phyloP scores from a whole-genome alignment of 225 moss, liverwort and hornwort species.

The Polytrichum commune region DNA sequence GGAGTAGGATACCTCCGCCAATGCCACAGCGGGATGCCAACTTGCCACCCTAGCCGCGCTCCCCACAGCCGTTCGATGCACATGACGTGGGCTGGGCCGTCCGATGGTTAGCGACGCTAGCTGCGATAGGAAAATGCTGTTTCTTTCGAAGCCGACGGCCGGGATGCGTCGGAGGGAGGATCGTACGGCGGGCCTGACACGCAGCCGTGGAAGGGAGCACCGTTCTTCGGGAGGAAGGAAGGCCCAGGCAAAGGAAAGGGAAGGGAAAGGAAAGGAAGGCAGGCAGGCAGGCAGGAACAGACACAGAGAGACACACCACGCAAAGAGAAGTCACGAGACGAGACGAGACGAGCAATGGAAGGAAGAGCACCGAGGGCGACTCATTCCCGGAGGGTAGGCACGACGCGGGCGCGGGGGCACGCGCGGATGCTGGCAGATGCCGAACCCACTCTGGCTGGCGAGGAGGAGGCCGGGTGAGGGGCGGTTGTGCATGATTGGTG shows the following conservation, averaged over 20 bases:
- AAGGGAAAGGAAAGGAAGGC: neutral
- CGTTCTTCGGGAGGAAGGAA: conserved; percentile 11
- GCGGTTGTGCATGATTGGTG: too few species aligned
- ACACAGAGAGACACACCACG: neutral
- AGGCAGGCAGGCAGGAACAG: too few species aligned
- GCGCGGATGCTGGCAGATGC: neutral
- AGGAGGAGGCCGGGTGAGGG: neutral
- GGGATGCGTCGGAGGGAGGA: conserved; percentile 1
- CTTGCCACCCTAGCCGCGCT: conserved; percentile 2
- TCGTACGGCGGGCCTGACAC: conserved; percentile 10
- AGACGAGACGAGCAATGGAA: neutral
- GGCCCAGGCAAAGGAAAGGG: neutral
- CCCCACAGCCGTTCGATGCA: conserved; percentile 7
- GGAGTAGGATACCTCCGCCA: too few species aligned
- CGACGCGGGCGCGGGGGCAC: neutral
- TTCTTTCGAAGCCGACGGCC: conserved; percentile 12
- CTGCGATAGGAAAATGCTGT: neutral
- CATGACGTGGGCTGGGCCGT: conserved; percentile 34
- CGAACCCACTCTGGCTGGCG: neutral
- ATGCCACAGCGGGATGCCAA: too few species aligned
- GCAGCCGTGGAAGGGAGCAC: neutral
- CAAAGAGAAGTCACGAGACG: neutral
- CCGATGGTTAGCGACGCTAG: conserved; percentile 14
- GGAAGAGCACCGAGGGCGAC: neutral
- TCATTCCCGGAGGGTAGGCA: neutral